phyloP scores from a whole-genome alignment of 2,329 filamentous ascomycete genomes.

The Aureobasidium leucospermi region DNA sequence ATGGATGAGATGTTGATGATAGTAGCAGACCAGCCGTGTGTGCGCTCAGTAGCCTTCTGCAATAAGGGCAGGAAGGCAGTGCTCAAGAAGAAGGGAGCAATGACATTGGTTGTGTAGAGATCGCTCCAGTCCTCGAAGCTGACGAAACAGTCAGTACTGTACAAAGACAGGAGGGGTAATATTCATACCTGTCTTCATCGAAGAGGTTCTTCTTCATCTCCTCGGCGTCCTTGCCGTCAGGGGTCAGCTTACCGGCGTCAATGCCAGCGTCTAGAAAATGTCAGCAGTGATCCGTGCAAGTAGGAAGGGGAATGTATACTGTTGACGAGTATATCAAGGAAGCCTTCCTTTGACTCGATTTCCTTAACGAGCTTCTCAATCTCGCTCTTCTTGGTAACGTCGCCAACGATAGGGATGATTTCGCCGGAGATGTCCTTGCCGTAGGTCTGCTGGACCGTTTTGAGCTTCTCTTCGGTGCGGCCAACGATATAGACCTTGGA shows the following conservation, averaged over 20 bases:
- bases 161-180: conserved; percentile 26
- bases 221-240: conserved; percentile 31
- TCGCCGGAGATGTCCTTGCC: conserved; percentile 37
- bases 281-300: conserved; percentile 33
- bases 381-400: conserved; percentile 38
- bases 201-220: conserved; percentile 12
- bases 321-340: conserved; percentile 34
- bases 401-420: conserved; percentile 39
- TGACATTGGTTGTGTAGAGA: conserved; percentile 42
- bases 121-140: conserved; percentile 38
- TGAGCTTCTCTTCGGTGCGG: conserved; percentile 41
- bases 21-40: conserved; percentile 26
- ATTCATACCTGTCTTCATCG: not conserved
- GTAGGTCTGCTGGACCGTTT: conserved; percentile 37
- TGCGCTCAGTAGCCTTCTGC: conserved; percentile 33
- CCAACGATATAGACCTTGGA: conserved; percentile 43
- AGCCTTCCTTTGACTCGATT: conserved; percentile 38
- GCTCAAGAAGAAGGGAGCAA: conserved; percentile 40
- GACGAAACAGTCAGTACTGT: conserved; percentile 26
- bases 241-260: conserved; percentile 27
- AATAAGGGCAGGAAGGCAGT: conserved; percentile 40
- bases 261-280: conserved; percentile 1
- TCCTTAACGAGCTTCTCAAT: conserved; percentile 36
- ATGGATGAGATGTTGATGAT: conserved; percentile 42
- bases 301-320: conserved; percentile 30